Conservation (phyloP, 139 green algal genomes). For the Haematococcus sp. region DNA sequence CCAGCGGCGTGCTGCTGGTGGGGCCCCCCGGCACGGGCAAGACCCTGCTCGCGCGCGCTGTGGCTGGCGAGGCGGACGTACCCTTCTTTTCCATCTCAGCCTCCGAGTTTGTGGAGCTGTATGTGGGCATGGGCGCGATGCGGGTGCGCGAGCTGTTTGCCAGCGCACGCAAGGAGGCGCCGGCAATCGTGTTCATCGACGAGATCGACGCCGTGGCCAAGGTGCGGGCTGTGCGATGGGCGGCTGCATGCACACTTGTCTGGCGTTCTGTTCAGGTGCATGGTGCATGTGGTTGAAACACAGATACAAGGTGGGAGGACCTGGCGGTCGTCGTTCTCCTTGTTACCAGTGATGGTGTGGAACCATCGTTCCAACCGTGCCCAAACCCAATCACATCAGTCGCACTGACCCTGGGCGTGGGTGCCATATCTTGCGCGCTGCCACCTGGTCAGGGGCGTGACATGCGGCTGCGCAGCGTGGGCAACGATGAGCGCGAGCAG, state of each 20-base stretch:
- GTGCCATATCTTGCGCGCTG: too few species aligned
- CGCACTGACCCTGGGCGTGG: too few species aligned
- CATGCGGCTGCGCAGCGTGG: slow-evolving; percentile 59
- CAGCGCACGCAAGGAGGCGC: slow-evolving; percentile 69
- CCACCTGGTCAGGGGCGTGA: slow-evolving; percentile 78
- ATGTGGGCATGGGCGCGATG: slow-evolving; percentile 89
- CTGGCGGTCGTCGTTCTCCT: too few species aligned
- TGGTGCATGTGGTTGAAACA: too few species aligned
- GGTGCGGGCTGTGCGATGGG: slow-evolving; percentile 3
- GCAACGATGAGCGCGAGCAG: slow-evolving; percentile 90
- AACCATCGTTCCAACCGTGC: too few species aligned
- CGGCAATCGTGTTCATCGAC: slow-evolving; percentile 93
- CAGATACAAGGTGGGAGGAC: too few species aligned
- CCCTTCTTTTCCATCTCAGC: slow-evolving; percentile 85
- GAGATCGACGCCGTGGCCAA: slow-evolving; percentile 86
- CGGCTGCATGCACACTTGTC: neutral
- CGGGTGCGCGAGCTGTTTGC: slow-evolving; percentile 83
- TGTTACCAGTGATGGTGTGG: too few species aligned
- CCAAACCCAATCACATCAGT: too few species aligned
- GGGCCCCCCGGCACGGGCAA: slow-evolving; percentile 81
- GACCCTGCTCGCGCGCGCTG: slow-evolving; percentile 72
- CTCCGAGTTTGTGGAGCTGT: slow-evolving; percentile 91
- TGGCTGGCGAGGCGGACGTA: slow-evolving; percentile 76
- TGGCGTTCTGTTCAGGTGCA: too few species aligned
- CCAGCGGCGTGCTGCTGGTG: slow-evolving; percentile 76